Evolutionary conservation across 1,284 basidiomycete genomes (phyloP).

Genomic region (Cryptococcus deneoformans): DNA sequence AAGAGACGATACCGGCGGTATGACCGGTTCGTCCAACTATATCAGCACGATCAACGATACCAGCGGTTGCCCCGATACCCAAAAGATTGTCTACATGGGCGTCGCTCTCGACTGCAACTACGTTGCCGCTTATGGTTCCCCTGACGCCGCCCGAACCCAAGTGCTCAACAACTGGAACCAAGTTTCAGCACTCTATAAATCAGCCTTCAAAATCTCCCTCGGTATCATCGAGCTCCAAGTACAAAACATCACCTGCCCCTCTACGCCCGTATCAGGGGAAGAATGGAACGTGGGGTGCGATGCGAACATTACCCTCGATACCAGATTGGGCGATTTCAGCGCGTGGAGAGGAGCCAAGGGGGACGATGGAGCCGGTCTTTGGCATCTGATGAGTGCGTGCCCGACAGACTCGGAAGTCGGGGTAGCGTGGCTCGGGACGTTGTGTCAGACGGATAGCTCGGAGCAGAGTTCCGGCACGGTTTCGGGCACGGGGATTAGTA

Average conservation of each 20-base stretch:
- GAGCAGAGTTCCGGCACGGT: conserved; percentile 58
- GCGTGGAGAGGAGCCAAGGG: conserved; percentile 72
- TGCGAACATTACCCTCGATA: conserved; percentile 57
- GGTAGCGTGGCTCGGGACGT: conserved; percentile 81
- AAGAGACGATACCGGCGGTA: conserved; percentile 35
- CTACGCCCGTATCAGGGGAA: conserved; percentile 41
- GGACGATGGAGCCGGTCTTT: conserved; percentile 70
- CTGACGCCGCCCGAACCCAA: conserved; percentile 64
- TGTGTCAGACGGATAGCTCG: conserved; percentile 61
- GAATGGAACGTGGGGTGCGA: conserved; percentile 54
- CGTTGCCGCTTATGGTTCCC: conserved; percentile 59
- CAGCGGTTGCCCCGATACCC: conserved; percentile 68
- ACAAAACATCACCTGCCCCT: conserved; percentile 52
- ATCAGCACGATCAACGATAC: conserved; percentile 63
- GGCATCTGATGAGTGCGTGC: conserved; percentile 88
- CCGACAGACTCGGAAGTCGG: conserved; percentile 72
- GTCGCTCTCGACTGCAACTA: conserved; percentile 88
- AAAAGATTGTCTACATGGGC: conserved; percentile 70
- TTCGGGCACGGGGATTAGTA: conserved; percentile 81
- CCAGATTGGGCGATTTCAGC: conserved; percentile 75
- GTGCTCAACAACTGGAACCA: conserved; percentile 68
- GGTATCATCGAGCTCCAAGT: conserved; percentile 67
- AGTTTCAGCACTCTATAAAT: conserved; percentile 73
- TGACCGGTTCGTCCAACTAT: conserved; percentile 56
- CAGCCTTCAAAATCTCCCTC: conserved; percentile 79